A percentile compares a stretch with the other conserved stretches of the same genome.
Conservation (phyloP, 495 filamentous ascomycete genomes). For the Bathelium albidoporum region DNA sequence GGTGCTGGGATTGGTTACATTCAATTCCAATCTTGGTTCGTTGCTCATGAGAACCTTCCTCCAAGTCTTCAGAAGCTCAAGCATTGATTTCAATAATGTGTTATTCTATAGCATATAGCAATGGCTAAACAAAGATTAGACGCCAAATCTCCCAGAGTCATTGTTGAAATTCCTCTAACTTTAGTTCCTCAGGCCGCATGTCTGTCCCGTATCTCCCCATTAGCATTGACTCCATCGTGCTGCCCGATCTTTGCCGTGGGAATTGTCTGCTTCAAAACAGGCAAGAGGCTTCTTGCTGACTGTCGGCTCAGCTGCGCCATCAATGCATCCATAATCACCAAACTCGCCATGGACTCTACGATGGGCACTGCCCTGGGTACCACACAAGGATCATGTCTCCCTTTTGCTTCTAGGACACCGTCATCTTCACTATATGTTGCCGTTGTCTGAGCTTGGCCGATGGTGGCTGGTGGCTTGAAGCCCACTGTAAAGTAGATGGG, state of each 20-base stretch:
- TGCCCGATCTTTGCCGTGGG: constrained; percentile 5
- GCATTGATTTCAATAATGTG: too few relatives aligned
- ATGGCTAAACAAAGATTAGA: too few relatives aligned
- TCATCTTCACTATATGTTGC: constrained; percentile 62
- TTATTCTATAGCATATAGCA: too few relatives aligned
- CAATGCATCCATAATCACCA: constrained; percentile 87
- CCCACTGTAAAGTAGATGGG: constrained; percentile 90
- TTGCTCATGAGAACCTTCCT: too few relatives aligned
- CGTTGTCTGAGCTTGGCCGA: constrained; percentile 82
- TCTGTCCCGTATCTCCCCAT: not conserved
- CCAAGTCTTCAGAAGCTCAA: too few relatives aligned
- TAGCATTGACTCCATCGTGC: not conserved
- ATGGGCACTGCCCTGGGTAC: constrained; percentile 91
- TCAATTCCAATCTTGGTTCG: too few relatives aligned
- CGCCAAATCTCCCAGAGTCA: too few relatives aligned
- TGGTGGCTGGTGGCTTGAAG: constrained; percentile 95
- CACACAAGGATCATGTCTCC: constrained; percentile 91
- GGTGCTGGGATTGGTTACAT: too few relatives aligned
- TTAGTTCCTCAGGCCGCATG: not conserved
- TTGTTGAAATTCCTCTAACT: too few relatives aligned
- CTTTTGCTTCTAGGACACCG: constrained; percentile 83
- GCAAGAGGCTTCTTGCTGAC: constrained; percentile 42
- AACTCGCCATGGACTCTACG: constrained; percentile 88
- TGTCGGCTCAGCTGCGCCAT: constrained; percentile 73
- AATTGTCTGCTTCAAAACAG: constrained; percentile 34